Base-by-base conservation (phyloP, 2,329 filamentous ascomycete genomes). In the Camillea tinctor region DNA sequence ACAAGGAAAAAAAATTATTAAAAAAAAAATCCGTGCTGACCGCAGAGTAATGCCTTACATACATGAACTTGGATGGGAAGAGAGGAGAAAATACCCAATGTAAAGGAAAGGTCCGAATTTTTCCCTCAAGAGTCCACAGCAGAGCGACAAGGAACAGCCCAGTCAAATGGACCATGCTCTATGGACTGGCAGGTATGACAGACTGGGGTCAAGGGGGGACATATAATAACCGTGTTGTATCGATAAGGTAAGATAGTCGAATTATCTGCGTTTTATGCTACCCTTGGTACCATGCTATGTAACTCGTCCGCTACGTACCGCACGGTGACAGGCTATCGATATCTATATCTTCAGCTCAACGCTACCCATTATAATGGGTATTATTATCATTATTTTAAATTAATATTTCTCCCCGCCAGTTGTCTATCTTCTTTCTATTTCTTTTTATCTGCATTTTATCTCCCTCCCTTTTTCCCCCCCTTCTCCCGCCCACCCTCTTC, bases 1-100 rank as follows among this genome's bases (percentile, higher is more conserved):
- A 60, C n/a, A n/a, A n/a, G n/a, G n/a, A 64, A 64, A 60, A 64
- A 63, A 61, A 56, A 50, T 49, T 50, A 63, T 54, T 26, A 59
- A 52, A 51, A 51, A 19, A n/a, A 51, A 51, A 24, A 19, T 61
- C 58, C 56, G 63, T 66, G 63, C 61, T 65, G 63, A 59, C 63
- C 58, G 56, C 57, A 58, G 58, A 50, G 49, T 52, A 56, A 59
- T 52, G 36, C 36, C 36, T 44, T 44, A 44, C 36, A 44, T 51
- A 26, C n/a, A 22, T 24, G 60, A 48, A 49, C 44, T 40, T 51
- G 52, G 52, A 22, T 13, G 40, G 58, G 56, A 54, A 52, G 54
- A 54, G 26, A 57, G 58, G 59, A 63, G 59, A 59, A 60, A 21
- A 51, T 40, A 24, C 19, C 50, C 48, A 51, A 36, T 17, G 22